Conservation (phyloP, 352 stramenopile genomes). For the Globisporangium canariense region DNA sequence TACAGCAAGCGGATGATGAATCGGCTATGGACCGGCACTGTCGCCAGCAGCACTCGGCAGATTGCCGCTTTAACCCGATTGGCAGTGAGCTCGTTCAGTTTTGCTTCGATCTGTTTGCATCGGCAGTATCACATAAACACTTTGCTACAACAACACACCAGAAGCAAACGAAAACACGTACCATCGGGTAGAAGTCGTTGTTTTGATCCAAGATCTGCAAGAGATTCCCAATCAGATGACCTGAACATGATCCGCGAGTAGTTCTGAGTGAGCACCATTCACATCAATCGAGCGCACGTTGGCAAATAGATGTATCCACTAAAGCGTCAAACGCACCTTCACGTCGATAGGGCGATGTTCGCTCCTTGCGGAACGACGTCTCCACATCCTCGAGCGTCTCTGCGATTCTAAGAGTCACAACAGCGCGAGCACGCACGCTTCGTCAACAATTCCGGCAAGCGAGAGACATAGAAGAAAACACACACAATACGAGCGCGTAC, state of each 20-base stretch:
- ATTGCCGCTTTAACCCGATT: constrained; percentile 63
- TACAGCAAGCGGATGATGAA: constrained; percentile 71
- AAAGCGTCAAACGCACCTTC: constrained; percentile 39
- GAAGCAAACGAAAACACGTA: constrained; percentile 17
- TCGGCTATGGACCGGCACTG: constrained; percentile 65
- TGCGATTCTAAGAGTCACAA: constrained; percentile 41
- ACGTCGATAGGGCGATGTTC: constrained; percentile 61
- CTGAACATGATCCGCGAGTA: constrained; percentile 19
- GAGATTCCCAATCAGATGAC: constrained; percentile 75
- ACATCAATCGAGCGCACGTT: not conserved
- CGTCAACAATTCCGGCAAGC: constrained; percentile 3
- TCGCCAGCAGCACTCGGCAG: constrained; percentile 72
- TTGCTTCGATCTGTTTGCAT: constrained; percentile 52
- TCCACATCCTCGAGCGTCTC: constrained; percentile 79
- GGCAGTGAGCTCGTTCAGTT: constrained; percentile 53
- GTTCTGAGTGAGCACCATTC: not conserved
- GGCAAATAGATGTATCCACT: not conserved
- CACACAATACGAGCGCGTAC: constrained; percentile 26
- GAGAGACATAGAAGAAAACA: not conserved
- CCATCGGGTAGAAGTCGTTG: constrained; percentile 81
- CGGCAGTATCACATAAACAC: not conserved
- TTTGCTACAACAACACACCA: not conserved
- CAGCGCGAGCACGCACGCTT: not conserved
- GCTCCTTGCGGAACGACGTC: constrained; percentile 70
- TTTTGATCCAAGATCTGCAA: constrained; percentile 78